Evolutionary conservation across 2,329 filamentous ascomycete species (phyloP), one percentile per base, ranked within the genome.

Genomic region (Alternaria brassicicola): DNA sequence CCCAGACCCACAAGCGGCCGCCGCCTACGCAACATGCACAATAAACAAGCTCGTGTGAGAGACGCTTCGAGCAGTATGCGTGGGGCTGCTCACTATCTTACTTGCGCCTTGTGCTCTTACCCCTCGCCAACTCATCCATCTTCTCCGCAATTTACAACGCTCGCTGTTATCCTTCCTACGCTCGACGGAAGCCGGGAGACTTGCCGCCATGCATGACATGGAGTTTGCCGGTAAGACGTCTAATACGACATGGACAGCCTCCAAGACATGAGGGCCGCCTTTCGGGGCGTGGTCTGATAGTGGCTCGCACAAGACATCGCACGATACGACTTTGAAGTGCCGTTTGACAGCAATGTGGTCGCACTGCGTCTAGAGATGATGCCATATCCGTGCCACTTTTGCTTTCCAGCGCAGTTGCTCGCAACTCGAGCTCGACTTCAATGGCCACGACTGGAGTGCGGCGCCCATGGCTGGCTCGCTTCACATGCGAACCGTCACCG

Each of bases 91-190:
- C 25, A 30, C 50, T 23, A 41, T 59, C 33, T 38, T 54, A 59
- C 54, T 38, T 38, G 39, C 49, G 19, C 43, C 42, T 33, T 30
- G 21, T 39, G 30, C 42, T 45, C 31, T 48, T 45, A 55, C 60
- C 63, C 67, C 64, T 66, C 68, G 66, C 69, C 69, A 73, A 57
- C 70, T 59, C 70, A 71, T 67, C 65, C 62, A 43, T 42, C 57
- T 51, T 41, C 51, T 65, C 57, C 63, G 57, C 56, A 62, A 45
- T 54, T 41, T 47, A 56, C 52, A 62, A 56, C 25, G 50, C 51
- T 50, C 36, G 28, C 47, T n/a, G 30, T 38, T 42, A 43, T 43
- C 45, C 25, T 47, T 53, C 42, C 52, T 47, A 56, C 51, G 51
- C 47, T 53, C 26, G 28, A 54, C 42, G 30, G 39, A 51, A 46